Base-by-base conservation (phyloP, 768 basidiomycete species). In the Mycena polygramma region DNA sequence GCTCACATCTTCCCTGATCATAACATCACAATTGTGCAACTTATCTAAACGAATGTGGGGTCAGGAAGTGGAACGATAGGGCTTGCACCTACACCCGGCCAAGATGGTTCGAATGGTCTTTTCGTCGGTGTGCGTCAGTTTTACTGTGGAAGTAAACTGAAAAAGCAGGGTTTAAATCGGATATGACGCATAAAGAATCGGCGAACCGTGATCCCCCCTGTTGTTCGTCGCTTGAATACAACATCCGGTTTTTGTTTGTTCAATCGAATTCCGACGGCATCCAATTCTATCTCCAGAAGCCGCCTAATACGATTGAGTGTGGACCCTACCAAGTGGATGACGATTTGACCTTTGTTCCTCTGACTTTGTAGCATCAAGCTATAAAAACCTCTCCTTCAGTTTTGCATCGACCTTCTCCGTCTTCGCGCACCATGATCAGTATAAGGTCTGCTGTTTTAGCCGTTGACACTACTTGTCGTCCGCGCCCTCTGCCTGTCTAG, bases 1-100 rank as follows among this genome's bases (percentile, higher is more conserved):
- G 80, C 86, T 74, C 75, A 98, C 96, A 81, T 99, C 97, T 85
- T 99, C 97, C 77, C 98, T 88, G 75, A 99, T 95, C 96, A 99
- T 97, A 11, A 99, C 92, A 81, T 99, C 97, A 77, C 96, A 97
- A 76, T 97, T 94, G 77, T 95, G 95, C 36, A 96, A 81, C 80
- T 95, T 96, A 79, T 95, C 94, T 95, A 71, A 7, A 52, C 10
- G 48, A 62, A 68, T 11, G 39, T 68, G 51, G 6, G 30, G 10
- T 37, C 49, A 7, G 39, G 54, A 41, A 26, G 20, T 45, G 30
- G 48, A 41, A 41, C 41, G 30, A 17, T n/a, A 17, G 17, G 61
- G 52, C 63, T 41, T 52, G 48, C 36, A 83, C 89, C 70, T 81
- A 92, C 96, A 97, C 46, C 94, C 89, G 67, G 96, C 94, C 49